phyloP scores from a whole-genome alignment of 129 eudicot species.

The Flaveria bidentis region DNA sequence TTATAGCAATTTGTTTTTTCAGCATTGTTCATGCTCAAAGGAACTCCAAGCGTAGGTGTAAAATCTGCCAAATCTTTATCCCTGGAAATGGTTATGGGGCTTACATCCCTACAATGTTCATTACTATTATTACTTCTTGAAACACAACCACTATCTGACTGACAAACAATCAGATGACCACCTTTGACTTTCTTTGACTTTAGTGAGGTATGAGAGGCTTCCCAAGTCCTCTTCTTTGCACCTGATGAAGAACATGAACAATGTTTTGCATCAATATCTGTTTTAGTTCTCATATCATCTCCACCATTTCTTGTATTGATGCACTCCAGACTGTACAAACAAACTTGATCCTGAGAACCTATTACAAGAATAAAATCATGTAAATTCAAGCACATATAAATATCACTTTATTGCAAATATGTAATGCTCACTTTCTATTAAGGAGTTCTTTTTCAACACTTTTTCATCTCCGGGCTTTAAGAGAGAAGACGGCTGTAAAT shows the following conservation, averaged over 20 bases:
- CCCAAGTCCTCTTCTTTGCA: slow-evolving; percentile 81
- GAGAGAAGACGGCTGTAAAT: slow-evolving; percentile 33
- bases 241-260: slow-evolving; percentile 54
- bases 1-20: slow-evolving; percentile 34
- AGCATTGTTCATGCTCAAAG: slow-evolving; percentile 17
- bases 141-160: slow-evolving; percentile 38
- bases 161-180: slow-evolving; percentile 48
- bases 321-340: slow-evolving; percentile 27
- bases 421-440: slow-evolving; percentile 35
- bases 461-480: slow-evolving; percentile 38
- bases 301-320: slow-evolving; percentile 25
- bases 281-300: slow-evolving; percentile 33
- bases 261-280: slow-evolving; percentile 28
- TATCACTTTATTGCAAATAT: background rate
- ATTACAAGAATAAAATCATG: background rate
- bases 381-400: slow-evolving; percentile 7
- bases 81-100: slow-evolving; percentile 28
- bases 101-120: slow-evolving; percentile 32
- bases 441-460: slow-evolving; percentile 24
- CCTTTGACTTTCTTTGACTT: slow-evolving; percentile 91
- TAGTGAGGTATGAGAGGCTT: slow-evolving; percentile 71
- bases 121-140: slow-evolving; percentile 37
- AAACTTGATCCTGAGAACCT: slow-evolving; percentile 45
- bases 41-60: slow-evolving; percentile 29
- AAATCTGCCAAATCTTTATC: slow-evolving; percentile 20